Percentiles rank a stretch among this genome's conserved stretches.
phyloP scores from a whole-genome alignment of 306 rosid species.

The Cucurbita pepo region DNA sequence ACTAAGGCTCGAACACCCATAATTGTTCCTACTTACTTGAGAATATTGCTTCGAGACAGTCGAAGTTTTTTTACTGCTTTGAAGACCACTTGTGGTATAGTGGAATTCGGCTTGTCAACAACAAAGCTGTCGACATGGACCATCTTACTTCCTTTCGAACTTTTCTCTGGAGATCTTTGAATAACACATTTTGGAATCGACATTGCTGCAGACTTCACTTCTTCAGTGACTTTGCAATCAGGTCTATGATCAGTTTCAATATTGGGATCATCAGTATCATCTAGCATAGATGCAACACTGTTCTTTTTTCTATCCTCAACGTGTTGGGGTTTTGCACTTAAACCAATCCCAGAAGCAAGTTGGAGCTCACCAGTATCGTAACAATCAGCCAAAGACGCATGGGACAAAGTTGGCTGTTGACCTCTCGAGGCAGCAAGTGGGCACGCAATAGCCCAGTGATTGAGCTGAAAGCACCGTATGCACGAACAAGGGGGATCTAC shows the following conservation, averaged over 20 bases:
- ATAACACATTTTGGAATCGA: constrained; percentile 16
- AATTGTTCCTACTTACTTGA: constrained; percentile 43
- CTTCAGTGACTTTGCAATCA: constrained; percentile 10
- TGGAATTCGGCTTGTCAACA: constrained; percentile 15
- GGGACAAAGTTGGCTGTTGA: constrained; percentile 16
- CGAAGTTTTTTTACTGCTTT: constrained; percentile 50
- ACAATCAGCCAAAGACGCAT: constrained; percentile 12
- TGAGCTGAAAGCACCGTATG: constrained; percentile 40
- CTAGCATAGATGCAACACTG: constrained; percentile 3
- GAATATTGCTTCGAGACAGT: constrained; percentile 57
- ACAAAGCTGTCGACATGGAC: constrained; percentile 10
- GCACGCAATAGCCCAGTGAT: constrained; percentile 64
- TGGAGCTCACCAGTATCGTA: constrained; percentile 11
- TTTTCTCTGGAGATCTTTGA: constrained; percentile 23
- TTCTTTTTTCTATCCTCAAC: constrained; percentile 10
- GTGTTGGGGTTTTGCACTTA: constrained; percentile 15
- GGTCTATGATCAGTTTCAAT: constrained; percentile 12
- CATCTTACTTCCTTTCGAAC: constrained; percentile 24
- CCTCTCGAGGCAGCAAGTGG: constrained; percentile 21
- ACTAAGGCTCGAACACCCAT: not conserved
- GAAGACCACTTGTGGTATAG: constrained; percentile 33
- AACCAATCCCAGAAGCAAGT: constrained; percentile 11
- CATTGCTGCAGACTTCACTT: constrained; percentile 13
- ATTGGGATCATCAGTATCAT: constrained; percentile 13
- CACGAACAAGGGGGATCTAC: constrained; percentile 27